Base-by-base conservation (phyloP, 306 rosid species). In the Alnus rubra region DNA sequence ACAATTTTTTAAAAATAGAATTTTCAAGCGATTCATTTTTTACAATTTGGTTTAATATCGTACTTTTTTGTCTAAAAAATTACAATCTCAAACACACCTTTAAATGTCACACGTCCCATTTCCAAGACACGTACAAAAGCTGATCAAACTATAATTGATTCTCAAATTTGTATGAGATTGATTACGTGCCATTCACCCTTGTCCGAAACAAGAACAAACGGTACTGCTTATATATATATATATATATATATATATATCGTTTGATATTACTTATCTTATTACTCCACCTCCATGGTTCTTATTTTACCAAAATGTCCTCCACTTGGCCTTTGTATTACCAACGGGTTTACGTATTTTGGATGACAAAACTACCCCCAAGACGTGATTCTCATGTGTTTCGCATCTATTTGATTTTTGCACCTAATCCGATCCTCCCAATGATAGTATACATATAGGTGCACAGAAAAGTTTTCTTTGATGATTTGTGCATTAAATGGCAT, bases 401-500 rank as follows among this genome's bases (percentile, higher is more conserved):
- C 78, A 65, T 65, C 73, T 75, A 60, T 42, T 78, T 15, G 30
- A 56, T 44, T 82, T 82, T 48, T 72, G 65, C 52, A 63, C 71
- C 80, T 60, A 75, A 74, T 76, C 62, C 74, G 73, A 74, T 76
- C 62, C 74, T 35, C 35, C 28, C 59, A 7, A n/a, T 4, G 37
- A 55, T 4, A 14, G 12, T 54, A 6, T 14, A 47, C 50, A 58
- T 78, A 51, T 47, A 47, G 53, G 9, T 54, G 82, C 44, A 69
- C 72, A 14, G 69, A 65, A 73, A 81, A 74, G 80, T 76, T 86
- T 71, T 67, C 50, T 78, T 82, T 47, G 72, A 80, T 84, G 80
- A 83, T 76, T 81, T 80, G 73, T 64, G 81, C 91, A 87, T 89
- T 87, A 77, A 87, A 87, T 84, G 80, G 39, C 75, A 72, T 73